A percentile compares a stretch with the other conserved stretches of the same genome.
Conservation (phyloP, 805 yeast genomes). For the Wickerhamomyces mucosus region DNA sequence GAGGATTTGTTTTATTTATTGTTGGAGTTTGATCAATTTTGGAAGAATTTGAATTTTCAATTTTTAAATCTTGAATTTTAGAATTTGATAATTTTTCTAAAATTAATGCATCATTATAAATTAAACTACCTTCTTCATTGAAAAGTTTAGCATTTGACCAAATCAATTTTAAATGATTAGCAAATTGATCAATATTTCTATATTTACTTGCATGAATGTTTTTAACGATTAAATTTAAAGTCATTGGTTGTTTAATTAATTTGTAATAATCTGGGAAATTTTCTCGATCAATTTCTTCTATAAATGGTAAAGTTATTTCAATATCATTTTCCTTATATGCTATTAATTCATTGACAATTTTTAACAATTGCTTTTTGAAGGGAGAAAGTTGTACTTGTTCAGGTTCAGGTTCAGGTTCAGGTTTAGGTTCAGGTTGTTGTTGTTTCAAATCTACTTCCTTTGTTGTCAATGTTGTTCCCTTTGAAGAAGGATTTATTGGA, state of each 20-base stretch:
- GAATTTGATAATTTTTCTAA: constrained; percentile 44
- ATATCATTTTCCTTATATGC: constrained; percentile 21
- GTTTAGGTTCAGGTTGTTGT: too few species aligned
- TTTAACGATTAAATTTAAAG: constrained; percentile 49
- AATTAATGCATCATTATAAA: constrained; percentile 60
- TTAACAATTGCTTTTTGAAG: constrained; percentile 10
- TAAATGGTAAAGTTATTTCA: constrained; percentile 56
- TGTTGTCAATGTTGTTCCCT: background rate
- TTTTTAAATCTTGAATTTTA: constrained; percentile 23
- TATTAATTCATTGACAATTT: constrained; percentile 11
- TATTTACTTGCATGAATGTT: constrained; percentile 44
- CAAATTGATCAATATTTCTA: constrained; percentile 47
- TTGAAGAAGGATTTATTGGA: constrained; percentile 1
- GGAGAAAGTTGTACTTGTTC: constrained; percentile 1
- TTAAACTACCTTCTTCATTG: constrained; percentile 64
- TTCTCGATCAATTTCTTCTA: constrained; percentile 61
- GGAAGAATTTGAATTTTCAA: too few species aligned
- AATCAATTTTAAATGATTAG: constrained; percentile 48
- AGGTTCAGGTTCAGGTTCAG: constrained; percentile 1
- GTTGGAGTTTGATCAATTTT: constrained; percentile 7
- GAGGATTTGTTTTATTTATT: constrained; percentile 1
- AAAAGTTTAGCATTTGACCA: constrained; percentile 73
- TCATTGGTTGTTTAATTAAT: constrained; percentile 63
- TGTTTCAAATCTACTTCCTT: too few species aligned
- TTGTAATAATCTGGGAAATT: constrained; percentile 77